Evolutionary conservation across 768 basidiomycete genomes (phyloP).

Genomic region (Coprinellus micaceus): DNA sequence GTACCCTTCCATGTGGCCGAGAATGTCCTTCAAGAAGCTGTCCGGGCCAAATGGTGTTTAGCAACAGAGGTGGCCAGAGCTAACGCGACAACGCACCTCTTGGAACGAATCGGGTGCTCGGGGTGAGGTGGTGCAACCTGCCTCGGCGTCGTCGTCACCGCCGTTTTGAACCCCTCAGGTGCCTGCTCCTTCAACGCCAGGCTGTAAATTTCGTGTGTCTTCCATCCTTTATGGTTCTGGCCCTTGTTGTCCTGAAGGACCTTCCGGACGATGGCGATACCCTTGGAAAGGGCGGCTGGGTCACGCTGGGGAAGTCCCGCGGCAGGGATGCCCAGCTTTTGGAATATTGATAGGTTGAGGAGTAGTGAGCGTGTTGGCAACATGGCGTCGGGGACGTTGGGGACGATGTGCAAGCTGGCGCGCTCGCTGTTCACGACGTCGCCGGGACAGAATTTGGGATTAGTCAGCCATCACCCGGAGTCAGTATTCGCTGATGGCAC

Average conservation of each 20-base stretch:
- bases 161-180: slow-evolving; percentile 23
- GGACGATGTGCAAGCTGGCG: too few species aligned
- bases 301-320: background rate
- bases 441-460: background rate
- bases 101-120: slow-evolving; percentile 51
- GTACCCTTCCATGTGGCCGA: slow-evolving; percentile 42
- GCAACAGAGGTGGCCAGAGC: too few species aligned
- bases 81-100: too few species aligned
- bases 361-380: background rate
- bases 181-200: slow-evolving; percentile 28
- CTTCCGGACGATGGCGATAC: slow-evolving; percentile 7
- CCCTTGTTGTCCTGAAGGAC: slow-evolving; percentile 26
- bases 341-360: background rate
- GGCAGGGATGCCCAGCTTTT: background rate
- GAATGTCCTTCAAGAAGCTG: slow-evolving; percentile 57
- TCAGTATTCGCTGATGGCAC: too few species aligned
- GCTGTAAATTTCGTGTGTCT: slow-evolving; percentile 40
- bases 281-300: background rate
- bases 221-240: slow-evolving; percentile 53
- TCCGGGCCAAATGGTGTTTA: too few species aligned
- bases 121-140: slow-evolving; percentile 31
- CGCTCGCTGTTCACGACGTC: background rate
- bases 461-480: background rate
- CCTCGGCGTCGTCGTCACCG: background rate
- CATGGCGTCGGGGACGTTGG: too few species aligned